phyloP scores from a whole-genome alignment of 1,284 basidiomycete species.

The Malassezia sp. region DNA sequence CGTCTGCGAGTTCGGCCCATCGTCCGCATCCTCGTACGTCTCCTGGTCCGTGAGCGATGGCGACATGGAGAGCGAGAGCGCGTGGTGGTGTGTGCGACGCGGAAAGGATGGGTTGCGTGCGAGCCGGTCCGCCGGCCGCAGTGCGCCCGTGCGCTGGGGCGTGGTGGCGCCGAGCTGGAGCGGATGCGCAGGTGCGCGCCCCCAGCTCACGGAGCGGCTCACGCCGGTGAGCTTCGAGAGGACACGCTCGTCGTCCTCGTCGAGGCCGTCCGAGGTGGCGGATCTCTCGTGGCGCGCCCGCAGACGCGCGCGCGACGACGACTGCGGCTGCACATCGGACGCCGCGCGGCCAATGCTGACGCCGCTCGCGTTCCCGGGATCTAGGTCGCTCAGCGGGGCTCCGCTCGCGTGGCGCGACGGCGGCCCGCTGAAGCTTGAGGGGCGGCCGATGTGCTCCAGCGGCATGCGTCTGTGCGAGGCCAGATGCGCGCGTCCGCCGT shows the following conservation, averaged over 20 bases:
- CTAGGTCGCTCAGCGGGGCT: neutral
- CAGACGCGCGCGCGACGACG: neutral
- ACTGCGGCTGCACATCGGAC: neutral
- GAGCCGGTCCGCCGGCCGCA: neutral
- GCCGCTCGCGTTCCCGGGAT: neutral
- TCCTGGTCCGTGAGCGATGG: neutral
- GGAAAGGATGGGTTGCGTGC: neutral
- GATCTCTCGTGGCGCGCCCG: neutral
- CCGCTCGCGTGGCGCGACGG: neutral
- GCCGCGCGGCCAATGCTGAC: neutral
- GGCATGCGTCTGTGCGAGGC: too few relatives aligned
- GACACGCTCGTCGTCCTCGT: conserved; percentile 3
- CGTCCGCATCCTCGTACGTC: neutral
- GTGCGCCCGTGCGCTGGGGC: neutral
- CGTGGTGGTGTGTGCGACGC: neutral
- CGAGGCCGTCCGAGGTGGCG: neutral
- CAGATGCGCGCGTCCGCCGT: neutral
- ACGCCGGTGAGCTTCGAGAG: conserved; percentile 16
- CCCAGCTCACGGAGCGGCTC: conserved; percentile 15
- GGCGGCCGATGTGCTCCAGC: conserved; percentile 2
- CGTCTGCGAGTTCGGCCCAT: neutral
- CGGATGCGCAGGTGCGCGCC: conserved; percentile 2
- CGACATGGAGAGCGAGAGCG: conserved; percentile 7
- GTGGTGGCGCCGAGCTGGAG: neutral
- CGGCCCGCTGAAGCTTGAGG: neutral